Evolutionary conservation across 2,329 filamentous ascomycete species (phyloP).

Genomic region (Phialophora chinensis): DNA sequence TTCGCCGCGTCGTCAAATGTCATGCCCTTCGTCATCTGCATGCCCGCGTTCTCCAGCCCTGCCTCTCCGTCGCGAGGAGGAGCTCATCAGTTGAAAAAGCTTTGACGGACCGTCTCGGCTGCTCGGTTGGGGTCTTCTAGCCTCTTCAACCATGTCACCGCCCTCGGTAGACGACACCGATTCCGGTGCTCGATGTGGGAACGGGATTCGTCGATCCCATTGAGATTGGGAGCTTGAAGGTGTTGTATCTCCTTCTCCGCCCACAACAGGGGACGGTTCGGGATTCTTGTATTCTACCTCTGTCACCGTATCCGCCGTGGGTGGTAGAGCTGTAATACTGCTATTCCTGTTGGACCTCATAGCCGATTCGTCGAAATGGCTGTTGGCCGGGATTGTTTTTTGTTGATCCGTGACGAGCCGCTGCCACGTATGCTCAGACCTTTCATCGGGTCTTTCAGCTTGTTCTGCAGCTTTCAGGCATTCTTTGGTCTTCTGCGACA

Average conservation of each 20-base stretch:
- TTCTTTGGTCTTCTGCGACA: slow-evolving; percentile 53
- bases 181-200: slow-evolving; percentile 49
- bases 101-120: slow-evolving; percentile 45
- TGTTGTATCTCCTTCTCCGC: slow-evolving; percentile 49
- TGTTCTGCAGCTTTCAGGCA: slow-evolving; percentile 55
- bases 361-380: slow-evolving; percentile 30
- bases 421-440: slow-evolving; percentile 57
- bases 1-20: slow-evolving; percentile 26
- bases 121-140: slow-evolving; percentile 47
- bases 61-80: slow-evolving; percentile 49
- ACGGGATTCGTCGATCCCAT: slow-evolving; percentile 53
- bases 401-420: slow-evolving; percentile 57
- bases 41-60: slow-evolving; percentile 47
- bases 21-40: slow-evolving; percentile 31
- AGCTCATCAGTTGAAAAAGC: slow-evolving; percentile 54
- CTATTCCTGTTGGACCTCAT: slow-evolving; percentile 15
- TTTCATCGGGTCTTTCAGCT: slow-evolving; percentile 55
- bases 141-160: slow-evolving; percentile 49
- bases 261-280: slow-evolving; percentile 21
- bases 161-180: slow-evolving; percentile 53
- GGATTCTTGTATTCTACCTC: slow-evolving; percentile 20
- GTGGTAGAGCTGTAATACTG: slow-evolving; percentile 39
- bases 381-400: slow-evolving; percentile 36
- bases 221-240: slow-evolving; percentile 52
- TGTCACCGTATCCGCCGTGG: slow-evolving; percentile 28